Base-by-base conservation (phyloP, 2,329 filamentous ascomycete species). In the Cercospora berteroae region DNA sequence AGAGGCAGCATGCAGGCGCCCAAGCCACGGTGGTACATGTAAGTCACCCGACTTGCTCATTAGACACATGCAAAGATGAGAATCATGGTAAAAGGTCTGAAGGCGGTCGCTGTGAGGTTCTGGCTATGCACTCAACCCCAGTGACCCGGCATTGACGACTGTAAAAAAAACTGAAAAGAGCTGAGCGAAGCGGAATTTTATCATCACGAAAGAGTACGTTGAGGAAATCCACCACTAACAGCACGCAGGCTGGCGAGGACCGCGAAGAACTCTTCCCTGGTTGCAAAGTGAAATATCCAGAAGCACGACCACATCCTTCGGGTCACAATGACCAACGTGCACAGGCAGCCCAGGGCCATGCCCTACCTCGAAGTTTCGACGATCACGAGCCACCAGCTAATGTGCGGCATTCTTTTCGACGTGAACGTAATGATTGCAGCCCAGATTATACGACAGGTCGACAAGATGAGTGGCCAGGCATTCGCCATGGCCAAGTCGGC, bases 141-240 rank as follows among this genome's bases (percentile, higher is more conserved):
- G 63, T 62, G 61, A 52, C 36, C 42, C 65, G 33, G 12, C 64
- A 13, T 63, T 75, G 74, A 74, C 66, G 73, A 72, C 66, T 36
- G 55, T 29, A 23, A 64, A 57, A 29, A 29, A 84, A 86, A 90
- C 88, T 90, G 88, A 90, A 90, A 91, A 91, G 88, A 91, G 85
- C 89, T 91, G 89, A 91, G 60, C 66, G 57, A 29, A 39, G 25
- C 20, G 16, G 5, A 27, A 27, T 9, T 12, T 42, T 20, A 33
- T 29, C 18, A 39, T 57, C 10, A 25, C 33, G 13, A 31, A 29
- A 44, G 25, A 27, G 23, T 6, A 44, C 5, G 2, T 23, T n/a
- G 13, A 23, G 13, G 23, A 48, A 9, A 10, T 27, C 7, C 4
- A 57, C 13, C 18, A 16, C 60, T 57, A 44, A 44, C 27, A 36